phyloP scores from a whole-genome alignment of 2,329 filamentous ascomycete genomes.

The Paraphoma sp. region DNA sequence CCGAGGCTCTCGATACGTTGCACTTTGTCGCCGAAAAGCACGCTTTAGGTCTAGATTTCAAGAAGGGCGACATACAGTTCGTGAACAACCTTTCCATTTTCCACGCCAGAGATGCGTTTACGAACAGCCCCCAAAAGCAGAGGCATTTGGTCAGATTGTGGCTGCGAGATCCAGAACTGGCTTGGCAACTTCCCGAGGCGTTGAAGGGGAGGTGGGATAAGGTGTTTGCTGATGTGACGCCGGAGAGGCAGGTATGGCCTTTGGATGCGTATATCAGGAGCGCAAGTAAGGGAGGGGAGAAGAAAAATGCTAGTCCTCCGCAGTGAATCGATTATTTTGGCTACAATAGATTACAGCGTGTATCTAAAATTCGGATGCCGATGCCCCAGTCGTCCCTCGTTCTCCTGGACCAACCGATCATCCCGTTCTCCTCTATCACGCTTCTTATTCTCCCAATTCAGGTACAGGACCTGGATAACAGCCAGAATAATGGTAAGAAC shows the following conservation, averaged over 20 bases:
- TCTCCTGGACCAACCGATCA: conserved; percentile 26
- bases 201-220: conserved; percentile 57
- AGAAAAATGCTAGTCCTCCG: not conserved
- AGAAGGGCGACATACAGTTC: conserved; percentile 56
- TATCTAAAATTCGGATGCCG: conserved; percentile 40
- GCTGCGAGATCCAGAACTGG: conserved; percentile 55
- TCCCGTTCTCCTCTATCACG: conserved; percentile 29
- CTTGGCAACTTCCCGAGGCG: conserved; percentile 52
- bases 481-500: conserved; percentile 29
- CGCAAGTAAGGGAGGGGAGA: conserved; percentile 17
- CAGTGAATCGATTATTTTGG: too few relatives aligned
- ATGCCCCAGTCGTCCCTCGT: conserved; percentile 35
- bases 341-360: conserved; percentile 16
- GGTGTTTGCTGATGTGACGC: conserved; percentile 60
- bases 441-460: conserved; percentile 36
- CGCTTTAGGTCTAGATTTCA: conserved; percentile 47
- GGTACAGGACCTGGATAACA: conserved; percentile 27
- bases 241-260: conserved; percentile 63
- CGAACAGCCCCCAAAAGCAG: conserved; percentile 20
- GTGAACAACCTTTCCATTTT: conserved; percentile 62
- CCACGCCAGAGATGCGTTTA: conserved; percentile 58
- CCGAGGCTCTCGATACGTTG: conserved; percentile 54
- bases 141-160: conserved; percentile 57
- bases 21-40: conserved; percentile 53
- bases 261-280: conserved; percentile 52